Percentiles rank a stretch among this genome's conserved stretches.
These are phyloP conservation scores for Wallacemonas sp. DNA, from an alignment of 208 protist species.

Conservation along the genomic window DNA sequence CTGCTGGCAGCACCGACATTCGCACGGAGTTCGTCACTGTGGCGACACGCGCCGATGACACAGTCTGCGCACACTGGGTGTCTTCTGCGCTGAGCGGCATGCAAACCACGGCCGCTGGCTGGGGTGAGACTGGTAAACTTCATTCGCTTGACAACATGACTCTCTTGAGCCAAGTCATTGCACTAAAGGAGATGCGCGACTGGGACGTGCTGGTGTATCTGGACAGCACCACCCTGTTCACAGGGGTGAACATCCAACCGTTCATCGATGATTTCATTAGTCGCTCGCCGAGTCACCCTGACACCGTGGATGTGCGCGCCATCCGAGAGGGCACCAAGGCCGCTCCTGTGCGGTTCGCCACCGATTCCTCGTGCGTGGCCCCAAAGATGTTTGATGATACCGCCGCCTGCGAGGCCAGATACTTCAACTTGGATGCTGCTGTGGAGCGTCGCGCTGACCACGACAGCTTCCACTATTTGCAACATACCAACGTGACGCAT, in stretches of 20 bases:
- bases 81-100: neutral
- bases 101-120: neutral
- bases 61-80: constrained; percentile 1
- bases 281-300: neutral
- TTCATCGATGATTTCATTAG: constrained; percentile 3
- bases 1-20: too few species aligned
- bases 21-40: constrained; percentile 1
- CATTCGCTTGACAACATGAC: neutral
- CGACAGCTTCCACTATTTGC: neutral
- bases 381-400: neutral
- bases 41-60: neutral
- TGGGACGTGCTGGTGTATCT: constrained; percentile 11
- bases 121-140: neutral
- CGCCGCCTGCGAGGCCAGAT: neutral
- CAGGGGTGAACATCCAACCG: constrained; percentile 1
- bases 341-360: constrained; percentile 7
- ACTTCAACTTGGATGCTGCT: neutral
- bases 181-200: constrained; percentile 1
- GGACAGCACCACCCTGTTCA: neutral
- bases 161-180: neutral
- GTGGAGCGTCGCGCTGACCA: neutral
- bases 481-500: neutral
- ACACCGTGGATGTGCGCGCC: neutral
- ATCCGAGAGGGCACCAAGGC: neutral
- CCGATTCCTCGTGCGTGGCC: neutral